Evolutionary conservation across 2,329 filamentous ascomycete genomes (phyloP), one percentile per base, ranked within the genome.

Genomic region (Cladorrhinum sp.): DNA sequence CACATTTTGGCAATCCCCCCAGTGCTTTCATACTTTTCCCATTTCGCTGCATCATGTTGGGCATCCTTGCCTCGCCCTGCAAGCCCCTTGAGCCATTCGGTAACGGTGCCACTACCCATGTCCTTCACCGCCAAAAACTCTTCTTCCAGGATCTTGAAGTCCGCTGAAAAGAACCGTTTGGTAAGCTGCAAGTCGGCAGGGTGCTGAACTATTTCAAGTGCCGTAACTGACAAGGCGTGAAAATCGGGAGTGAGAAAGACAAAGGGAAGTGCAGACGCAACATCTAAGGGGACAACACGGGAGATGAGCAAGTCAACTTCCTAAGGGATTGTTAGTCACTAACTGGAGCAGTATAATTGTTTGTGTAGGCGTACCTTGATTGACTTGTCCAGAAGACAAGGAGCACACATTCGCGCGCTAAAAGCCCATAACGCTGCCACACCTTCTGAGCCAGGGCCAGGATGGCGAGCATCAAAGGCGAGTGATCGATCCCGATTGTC

Each of bases 51-150:
- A 70, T 90, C 85, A 10, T 78, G 79, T 66, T 85, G 81, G 53
- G 79, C 75, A 61, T 85, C 79, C 66, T 83, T 84, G 9, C 89
- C 88, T 60, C 84, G 81, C 25, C 76, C 77, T 49, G 86, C 82
- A 2, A 95, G 80, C 9, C 90, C 90, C 73, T 93, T 93, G 27
- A 86, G 78, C 90, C 91, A 95, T 72, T 93, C 90, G 66, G 91
- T 88, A 3, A 83, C 81, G 10, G 87, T 84, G 48, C 87, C 86
- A 50, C 80, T 68, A n/a, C 90, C 89, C 66, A 91, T 80, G n/a
- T 78, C 74, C 66, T 85, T 84, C 57, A 87, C 89, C 4, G 84
- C 77, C 49, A 83, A 76, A 65, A 91, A 85, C 68, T 91, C 85
- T 29, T 76, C 71, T 60, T 82, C 82, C 64, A 93, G 81, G 7